Conservation (phyloP, 1,284 basidiomycete genomes). For the Fistulina hepatica region DNA sequence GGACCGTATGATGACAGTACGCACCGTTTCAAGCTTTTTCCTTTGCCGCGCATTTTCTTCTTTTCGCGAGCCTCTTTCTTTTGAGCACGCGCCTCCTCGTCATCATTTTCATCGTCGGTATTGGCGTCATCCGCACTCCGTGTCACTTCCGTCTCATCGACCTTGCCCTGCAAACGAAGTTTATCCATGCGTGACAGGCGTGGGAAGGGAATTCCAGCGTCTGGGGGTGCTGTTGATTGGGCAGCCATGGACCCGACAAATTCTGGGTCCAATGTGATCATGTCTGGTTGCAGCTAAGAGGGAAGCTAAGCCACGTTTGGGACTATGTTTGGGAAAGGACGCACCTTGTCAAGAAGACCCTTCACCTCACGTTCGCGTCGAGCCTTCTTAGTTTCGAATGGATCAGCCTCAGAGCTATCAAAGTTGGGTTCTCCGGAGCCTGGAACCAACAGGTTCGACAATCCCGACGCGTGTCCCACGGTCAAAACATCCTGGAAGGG, state of each 20-base stretch:
- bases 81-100: constrained; percentile 26
- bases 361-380: constrained; percentile 89
- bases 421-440: constrained; percentile 93
- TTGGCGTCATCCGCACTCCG: constrained; percentile 29
- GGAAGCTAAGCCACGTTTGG: constrained; percentile 2
- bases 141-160: constrained; percentile 52
- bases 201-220: constrained; percentile 51
- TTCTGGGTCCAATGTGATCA: constrained; percentile 86
- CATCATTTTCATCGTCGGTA: constrained; percentile 27
- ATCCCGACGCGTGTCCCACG: constrained; percentile 61
- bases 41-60: constrained; percentile 76
- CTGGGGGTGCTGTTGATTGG: constrained; percentile 43
- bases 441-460: constrained; percentile 83
- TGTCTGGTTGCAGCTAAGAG: constrained; percentile 78
- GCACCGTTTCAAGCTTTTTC: constrained; percentile 73
- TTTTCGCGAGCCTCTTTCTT: constrained; percentile 52
- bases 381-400: constrained; percentile 80
- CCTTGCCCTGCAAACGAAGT: constrained; percentile 58
- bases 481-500: constrained; percentile 92
- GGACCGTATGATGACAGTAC: constrained; percentile 8
- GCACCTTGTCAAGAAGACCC: constrained; percentile 80
- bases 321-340: constrained; percentile 7
- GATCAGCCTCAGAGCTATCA: constrained; percentile 89
- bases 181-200: constrained; percentile 67
- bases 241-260: constrained; percentile 68